Evolutionary conservation across 164 flowering plant species (phyloP), one percentile per base, ranked within the genome.

Genomic region (Macadamia tetraphylla): DNA sequence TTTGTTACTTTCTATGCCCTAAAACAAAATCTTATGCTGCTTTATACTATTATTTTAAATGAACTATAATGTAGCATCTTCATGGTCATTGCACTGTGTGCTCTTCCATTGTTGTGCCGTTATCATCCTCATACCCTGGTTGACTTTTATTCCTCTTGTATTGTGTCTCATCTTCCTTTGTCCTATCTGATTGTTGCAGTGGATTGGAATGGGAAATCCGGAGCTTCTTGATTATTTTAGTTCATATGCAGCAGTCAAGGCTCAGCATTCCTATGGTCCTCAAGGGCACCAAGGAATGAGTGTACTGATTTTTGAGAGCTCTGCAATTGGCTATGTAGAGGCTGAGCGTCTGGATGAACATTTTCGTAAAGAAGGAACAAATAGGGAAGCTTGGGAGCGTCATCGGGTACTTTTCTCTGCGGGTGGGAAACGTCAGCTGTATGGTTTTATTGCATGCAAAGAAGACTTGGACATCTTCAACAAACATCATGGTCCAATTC

Each of bases 261-360:
- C 99, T 29, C 82, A 86, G 3, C 97, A 92, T 67, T 83, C 99
- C 1, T 94, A 92, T 76, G 99, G 98, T 49, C 99, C 99, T 43
- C 86, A 82, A 63, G 99, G 99, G 11, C 99, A 94, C 72, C 88
- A 98, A 32, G 99, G 99, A 43, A 86, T 88, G 80, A 92, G 98
- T 78, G 69, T 92, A 35, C 76, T 94, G 62, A 85, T 94, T 40
- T 94, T 94, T 83, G 97, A 94, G 75, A 52, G 77, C 66, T 74
- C 92, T 15, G 89, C 90, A 2, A 69, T 77, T 17, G 99, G 99
- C 15, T 94, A 87, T 67, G 30, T 79, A 3, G 94, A 90, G 70
- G 99, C 99, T 18, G 97, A 90, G 68, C 88, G 90, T 17, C 81
- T 94, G n/a, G 86, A 90, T 63, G 86, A 87, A 75, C 92, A 88